Percentiles rank a stretch among this genome's conserved stretches.
These are phyloP conservation scores for Leishmania tarentolae DNA, from an alignment of 208 protist genomes.

Conservation along the genomic window DNA sequence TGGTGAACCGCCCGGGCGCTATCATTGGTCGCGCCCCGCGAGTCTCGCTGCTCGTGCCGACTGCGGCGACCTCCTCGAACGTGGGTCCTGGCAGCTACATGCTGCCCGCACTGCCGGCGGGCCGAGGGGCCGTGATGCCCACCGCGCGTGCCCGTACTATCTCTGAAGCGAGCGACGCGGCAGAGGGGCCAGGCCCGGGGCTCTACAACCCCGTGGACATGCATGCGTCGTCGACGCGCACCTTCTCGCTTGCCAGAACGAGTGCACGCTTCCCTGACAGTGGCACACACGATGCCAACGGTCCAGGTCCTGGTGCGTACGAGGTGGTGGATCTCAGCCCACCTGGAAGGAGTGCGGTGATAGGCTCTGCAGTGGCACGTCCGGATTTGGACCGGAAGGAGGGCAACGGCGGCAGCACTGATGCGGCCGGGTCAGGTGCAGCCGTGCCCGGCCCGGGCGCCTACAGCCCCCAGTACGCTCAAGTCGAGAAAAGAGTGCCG, in stretches of 20 bases:
- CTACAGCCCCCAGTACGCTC: constrained; percentile 35
- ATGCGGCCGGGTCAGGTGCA: background rate
- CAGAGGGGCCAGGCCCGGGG: constrained; percentile 48
- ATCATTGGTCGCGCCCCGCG: constrained; percentile 54
- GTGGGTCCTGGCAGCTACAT: constrained; percentile 42
- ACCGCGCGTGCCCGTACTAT: background rate
- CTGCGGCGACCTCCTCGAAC: background rate
- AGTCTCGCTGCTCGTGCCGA: constrained; percentile 5
- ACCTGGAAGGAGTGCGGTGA: constrained; percentile 26
- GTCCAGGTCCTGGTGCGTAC: constrained; percentile 40
- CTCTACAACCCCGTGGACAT: constrained; percentile 43
- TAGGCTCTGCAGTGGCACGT: constrained; percentile 31
- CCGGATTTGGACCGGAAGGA: constrained; percentile 3
- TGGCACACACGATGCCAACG: background rate
- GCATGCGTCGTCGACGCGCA: constrained; percentile 2
- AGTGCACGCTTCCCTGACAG: constrained; percentile 22
- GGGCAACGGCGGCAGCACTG: background rate
- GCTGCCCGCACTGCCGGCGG: constrained; percentile 30
- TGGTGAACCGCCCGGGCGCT: constrained; percentile 31
- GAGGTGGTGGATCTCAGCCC: constrained; percentile 34
- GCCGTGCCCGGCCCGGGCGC: constrained; percentile 38
- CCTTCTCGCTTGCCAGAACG: constrained; percentile 25
- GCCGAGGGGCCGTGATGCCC: constrained; percentile 21
- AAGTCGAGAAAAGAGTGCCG: constrained; percentile 19
- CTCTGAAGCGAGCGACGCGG: background rate